These are phyloP conservation scores for Knoxdaviesia proteae DNA, from an alignment of 2,329 filamentous ascomycete species.

Conservation along the genomic window DNA sequence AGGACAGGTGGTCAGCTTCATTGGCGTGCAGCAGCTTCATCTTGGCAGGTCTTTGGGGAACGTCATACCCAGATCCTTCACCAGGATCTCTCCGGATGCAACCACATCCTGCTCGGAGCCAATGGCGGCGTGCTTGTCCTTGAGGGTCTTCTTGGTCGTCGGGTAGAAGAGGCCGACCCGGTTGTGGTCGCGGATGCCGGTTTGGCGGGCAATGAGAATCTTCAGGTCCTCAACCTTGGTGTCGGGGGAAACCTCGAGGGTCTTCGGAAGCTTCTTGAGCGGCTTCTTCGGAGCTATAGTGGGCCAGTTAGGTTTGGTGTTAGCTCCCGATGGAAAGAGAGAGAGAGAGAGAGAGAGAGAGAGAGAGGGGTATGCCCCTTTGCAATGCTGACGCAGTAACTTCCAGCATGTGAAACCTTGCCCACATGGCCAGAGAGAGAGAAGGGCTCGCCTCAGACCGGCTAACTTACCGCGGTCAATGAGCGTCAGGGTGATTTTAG, in stretches of 20 bases:
- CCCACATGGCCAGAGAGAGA: too few relatives aligned
- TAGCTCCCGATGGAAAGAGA: background rate
- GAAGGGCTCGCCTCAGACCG: too few relatives aligned
- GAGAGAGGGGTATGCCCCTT: too few relatives aligned
- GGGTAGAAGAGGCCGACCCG: slow-evolving; percentile 42
- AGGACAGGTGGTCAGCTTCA: background rate
- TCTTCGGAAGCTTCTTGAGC: slow-evolving; percentile 30
- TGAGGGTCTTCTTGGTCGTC: slow-evolving; percentile 38
- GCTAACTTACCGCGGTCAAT: slow-evolving; percentile 17
- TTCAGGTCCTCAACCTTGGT: slow-evolving; percentile 42
- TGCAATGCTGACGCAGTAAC: too few relatives aligned
- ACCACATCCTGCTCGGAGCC: slow-evolving; percentile 25
- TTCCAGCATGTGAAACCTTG: too few relatives aligned
- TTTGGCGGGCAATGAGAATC: slow-evolving; percentile 27
- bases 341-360: too few relatives aligned
- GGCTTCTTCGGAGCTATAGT: slow-evolving; percentile 23
- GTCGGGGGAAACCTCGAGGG: slow-evolving; percentile 24
- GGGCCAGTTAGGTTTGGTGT: background rate
- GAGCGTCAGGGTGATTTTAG: slow-evolving; percentile 16
- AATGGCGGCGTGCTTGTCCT: slow-evolving; percentile 36
- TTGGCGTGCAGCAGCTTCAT: too few relatives aligned
- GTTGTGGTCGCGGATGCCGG: slow-evolving; percentile 33
- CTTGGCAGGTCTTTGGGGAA: background rate
- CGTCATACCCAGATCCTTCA: slow-evolving; percentile 74
- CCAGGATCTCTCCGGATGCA: slow-evolving; percentile 40